Base-by-base conservation (phyloP, 176 grass and related monocot genomes). In the Ensete ventricosum region DNA sequence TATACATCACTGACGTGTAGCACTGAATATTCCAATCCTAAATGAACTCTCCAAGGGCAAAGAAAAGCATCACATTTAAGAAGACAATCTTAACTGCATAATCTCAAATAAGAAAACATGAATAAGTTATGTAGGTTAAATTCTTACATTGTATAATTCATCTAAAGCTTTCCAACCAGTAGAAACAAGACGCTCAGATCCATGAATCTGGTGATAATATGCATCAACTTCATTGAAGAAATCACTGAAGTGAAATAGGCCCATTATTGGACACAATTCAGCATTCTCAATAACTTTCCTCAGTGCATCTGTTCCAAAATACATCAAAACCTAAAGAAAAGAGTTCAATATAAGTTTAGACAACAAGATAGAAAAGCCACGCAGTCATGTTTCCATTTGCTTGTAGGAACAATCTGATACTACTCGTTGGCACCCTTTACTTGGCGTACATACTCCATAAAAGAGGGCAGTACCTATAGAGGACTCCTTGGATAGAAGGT, bases 151-250 rank as follows among this genome's bases (percentile, higher is more conserved):
- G 52, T 99, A 99, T 59, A 91, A 73, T 63, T 78, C 85, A 82
- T 99, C 88, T 80, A 99, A 82, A 78, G 69, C 73, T 79, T 81
- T 73, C 95, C 95, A 99, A 53, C 95, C 95, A n/a, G 95, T 94
- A 53, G 26, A 72, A 80, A 91, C 81, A 80, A 88, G 88, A 78
- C 84, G 75, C 59, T 88, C 88, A 81, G 81, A 78, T 55, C 81
- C 86, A 82, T 64, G 54, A 62, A 70, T 87, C 81, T 83, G 80
- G 72, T 89, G 23, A 85, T 89, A 99, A 88, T 93, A 99, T 73
- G 64, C 81, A 83, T 94, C 86, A 14, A 99, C 94, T 55, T 99
- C 95, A 50, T 53, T 27, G 64, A 81, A 91, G 81, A 99, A 99
- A 73, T 99, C 84, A 64, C 29, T 81, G 76, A 99, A 94, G 55